Evolutionary conservation across 148 eudicot species (phyloP).

Genomic region (Cornus florida): DNA sequence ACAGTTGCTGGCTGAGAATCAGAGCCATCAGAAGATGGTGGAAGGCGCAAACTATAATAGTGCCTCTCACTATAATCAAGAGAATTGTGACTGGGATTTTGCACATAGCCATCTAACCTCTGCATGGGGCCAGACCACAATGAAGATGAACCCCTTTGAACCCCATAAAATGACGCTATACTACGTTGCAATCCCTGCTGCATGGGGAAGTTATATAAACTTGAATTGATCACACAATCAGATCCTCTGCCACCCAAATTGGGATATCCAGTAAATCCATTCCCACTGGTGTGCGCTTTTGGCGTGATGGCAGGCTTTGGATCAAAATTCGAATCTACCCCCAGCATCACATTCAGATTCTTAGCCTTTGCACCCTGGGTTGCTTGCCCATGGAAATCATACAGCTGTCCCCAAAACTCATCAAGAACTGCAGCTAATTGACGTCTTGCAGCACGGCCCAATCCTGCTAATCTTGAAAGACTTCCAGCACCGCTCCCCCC

Average conservation of each 20-base stretch:
- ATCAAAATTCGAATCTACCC: slow-evolving; percentile 51
- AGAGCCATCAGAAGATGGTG: slow-evolving; percentile 57
- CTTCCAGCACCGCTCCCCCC: slow-evolving; percentile 76
- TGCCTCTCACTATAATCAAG: slow-evolving; percentile 70
- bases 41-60: slow-evolving; percentile 74
- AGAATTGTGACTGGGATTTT: slow-evolving; percentile 34
- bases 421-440: slow-evolving; percentile 77
- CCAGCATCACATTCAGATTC: slow-evolving; percentile 65
- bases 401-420: slow-evolving; percentile 96
- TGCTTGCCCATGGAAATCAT: slow-evolving; percentile 86
- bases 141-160: slow-evolving; percentile 47
- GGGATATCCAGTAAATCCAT: slow-evolving; percentile 44
- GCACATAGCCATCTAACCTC: slow-evolving; percentile 48
- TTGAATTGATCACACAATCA: slow-evolving; percentile 45
- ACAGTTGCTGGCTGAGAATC: slow-evolving; percentile 84
- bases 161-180: slow-evolving; percentile 49
- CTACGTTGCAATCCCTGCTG: slow-evolving; percentile 39
- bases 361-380: slow-evolving; percentile 69
- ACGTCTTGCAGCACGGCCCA: slow-evolving; percentile 92
- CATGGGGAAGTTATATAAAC: slow-evolving; percentile 39
- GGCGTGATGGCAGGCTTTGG: slow-evolving; percentile 30
- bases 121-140: slow-evolving; percentile 57
- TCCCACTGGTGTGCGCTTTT: slow-evolving; percentile 31
- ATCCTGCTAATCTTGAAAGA: slow-evolving; percentile 80
- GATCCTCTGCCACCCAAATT: slow-evolving; percentile 42